Evolutionary conservation across 2,329 filamentous ascomycete species (phyloP).

Genomic region (Colletotrichum eleusines): DNA sequence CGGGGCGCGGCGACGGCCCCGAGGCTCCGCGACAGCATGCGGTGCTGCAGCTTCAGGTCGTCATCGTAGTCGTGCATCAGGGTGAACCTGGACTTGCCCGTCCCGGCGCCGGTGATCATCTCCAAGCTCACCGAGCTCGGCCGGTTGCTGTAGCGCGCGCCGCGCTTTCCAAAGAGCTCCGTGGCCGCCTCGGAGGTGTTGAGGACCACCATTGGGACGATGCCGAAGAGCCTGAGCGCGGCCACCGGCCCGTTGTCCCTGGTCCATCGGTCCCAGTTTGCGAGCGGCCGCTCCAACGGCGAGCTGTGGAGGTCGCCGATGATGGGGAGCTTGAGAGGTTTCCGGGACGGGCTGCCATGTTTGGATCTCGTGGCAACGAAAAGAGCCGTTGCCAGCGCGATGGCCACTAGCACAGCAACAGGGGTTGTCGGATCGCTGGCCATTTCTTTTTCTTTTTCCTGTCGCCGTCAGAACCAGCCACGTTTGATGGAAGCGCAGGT

Average conservation of each 20-base stretch:
- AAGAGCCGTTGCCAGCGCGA: slow-evolving; percentile 1
- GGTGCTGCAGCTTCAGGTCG: slow-evolving; percentile 54
- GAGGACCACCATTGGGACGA: slow-evolving; percentile 43
- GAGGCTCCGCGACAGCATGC: slow-evolving; percentile 53
- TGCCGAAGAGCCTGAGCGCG: slow-evolving; percentile 43
- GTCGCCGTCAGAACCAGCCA: not conserved
- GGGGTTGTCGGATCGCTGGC: not conserved
- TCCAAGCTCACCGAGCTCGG: slow-evolving; percentile 44
- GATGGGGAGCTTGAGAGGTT: slow-evolving; percentile 40
- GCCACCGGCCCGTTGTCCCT: slow-evolving; percentile 40
- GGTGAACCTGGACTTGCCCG: slow-evolving; percentile 42
- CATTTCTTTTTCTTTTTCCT: not conserved
- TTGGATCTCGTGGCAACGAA: not conserved
- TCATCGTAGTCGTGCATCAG: slow-evolving; percentile 52
- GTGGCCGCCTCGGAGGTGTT: slow-evolving; percentile 42
- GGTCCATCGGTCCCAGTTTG: slow-evolving; percentile 43
- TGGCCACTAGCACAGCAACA: not conserved
- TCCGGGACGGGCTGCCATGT: not conserved
- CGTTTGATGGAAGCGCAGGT: too few species aligned
- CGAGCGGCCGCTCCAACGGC: slow-evolving; percentile 41
- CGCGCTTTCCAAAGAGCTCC: slow-evolving; percentile 44
- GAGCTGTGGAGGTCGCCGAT: slow-evolving; percentile 44
- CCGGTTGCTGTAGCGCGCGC: slow-evolving; percentile 44
- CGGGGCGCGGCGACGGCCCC: slow-evolving; percentile 47
- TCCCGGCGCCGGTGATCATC: slow-evolving; percentile 44